Conservation (phyloP, 2,329 filamentous ascomycete genomes). For the Fusarium anguioides region DNA sequence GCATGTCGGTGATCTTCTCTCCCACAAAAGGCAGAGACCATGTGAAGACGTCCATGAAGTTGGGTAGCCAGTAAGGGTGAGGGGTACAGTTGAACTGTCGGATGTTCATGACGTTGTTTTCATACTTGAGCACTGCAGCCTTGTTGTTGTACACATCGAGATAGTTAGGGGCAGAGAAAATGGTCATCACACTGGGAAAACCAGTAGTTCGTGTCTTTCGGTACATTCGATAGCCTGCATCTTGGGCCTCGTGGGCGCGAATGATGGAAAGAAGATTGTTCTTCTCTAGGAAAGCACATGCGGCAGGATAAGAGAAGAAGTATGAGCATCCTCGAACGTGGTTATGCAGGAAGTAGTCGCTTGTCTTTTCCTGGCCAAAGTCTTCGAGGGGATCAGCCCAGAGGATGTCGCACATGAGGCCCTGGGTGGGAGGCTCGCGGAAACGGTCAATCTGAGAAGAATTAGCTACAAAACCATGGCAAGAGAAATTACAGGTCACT, state of each 20-base stretch:
- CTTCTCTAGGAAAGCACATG: constrained; percentile 97
- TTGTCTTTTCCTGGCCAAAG: constrained; percentile 98
- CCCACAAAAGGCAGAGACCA: constrained; percentile 99
- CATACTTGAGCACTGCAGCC: constrained; percentile 97
- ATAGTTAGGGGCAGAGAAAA: constrained; percentile 99
- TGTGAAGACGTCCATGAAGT: constrained; percentile 99
- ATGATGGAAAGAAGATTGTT: constrained; percentile 98
- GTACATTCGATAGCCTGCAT: constrained; percentile 99
- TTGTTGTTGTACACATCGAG: constrained; percentile 99
- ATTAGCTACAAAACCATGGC: constrained; percentile 23
- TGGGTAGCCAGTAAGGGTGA: constrained; percentile 98
- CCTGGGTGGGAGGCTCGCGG: constrained; percentile 95
- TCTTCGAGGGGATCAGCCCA: constrained; percentile 99
- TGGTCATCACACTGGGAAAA: constrained; percentile 99
- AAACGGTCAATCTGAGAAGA: constrained; percentile 87
- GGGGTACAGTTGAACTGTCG: constrained; percentile 99
- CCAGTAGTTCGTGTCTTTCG: constrained; percentile 97
- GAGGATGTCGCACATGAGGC: constrained; percentile 98
- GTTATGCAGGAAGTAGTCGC: constrained; percentile 97
- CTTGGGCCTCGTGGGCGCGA: constrained; percentile 96
- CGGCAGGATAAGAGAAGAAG: constrained; percentile 98
- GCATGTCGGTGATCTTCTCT: constrained; percentile 99
- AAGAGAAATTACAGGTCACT: constrained; percentile 47
- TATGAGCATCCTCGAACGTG: constrained; percentile 98
- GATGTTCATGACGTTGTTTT: constrained; percentile 99